A percentile compares a stretch with the other conserved stretches of the same genome.
phyloP scores from a whole-genome alignment of 495 filamentous ascomycete genomes.

The Parachaetomium inaequale region DNA sequence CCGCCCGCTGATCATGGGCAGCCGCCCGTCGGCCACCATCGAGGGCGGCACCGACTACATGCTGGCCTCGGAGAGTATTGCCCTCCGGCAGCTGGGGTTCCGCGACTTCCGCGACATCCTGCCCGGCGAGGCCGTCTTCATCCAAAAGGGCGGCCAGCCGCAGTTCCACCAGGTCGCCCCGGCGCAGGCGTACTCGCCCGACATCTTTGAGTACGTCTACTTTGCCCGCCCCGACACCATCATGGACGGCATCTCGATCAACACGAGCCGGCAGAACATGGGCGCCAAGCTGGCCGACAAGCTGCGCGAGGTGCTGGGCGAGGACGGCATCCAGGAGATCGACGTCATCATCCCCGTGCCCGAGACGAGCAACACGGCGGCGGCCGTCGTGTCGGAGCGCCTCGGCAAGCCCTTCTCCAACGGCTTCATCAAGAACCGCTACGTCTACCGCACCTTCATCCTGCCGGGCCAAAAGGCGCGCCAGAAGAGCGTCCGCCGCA shows the following conservation, averaged over 20 bases:
- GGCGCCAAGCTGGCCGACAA: conserved; percentile 80
- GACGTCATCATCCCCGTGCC: conserved; percentile 59
- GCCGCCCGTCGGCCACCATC: conserved; percentile 58
- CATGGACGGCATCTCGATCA: conserved; percentile 90
- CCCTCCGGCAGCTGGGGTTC: conserved; percentile 84
- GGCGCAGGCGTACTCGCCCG: conserved; percentile 73
- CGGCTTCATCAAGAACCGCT: conserved; percentile 84
- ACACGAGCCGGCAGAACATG: conserved; percentile 88
- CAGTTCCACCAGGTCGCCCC: conserved; percentile 72
- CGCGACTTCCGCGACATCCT: conserved; percentile 74
- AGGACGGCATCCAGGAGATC: conserved; percentile 74
- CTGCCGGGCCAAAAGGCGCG: conserved; percentile 84
- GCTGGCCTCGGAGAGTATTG: conserved; percentile 96
- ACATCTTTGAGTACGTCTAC: conserved; percentile 91
- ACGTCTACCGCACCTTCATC: conserved; percentile 95
- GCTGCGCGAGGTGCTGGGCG: conserved; percentile 67
- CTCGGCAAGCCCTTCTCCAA: conserved; percentile 76
- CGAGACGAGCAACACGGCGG: conserved; percentile 65
- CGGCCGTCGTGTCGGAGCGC: conserved; percentile 70
- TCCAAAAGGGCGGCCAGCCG: conserved; percentile 76
- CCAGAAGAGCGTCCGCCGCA: conserved; percentile 72
- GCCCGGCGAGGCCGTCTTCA: conserved; percentile 91
- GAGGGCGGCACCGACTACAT: conserved; percentile 82
- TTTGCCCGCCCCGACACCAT: conserved; percentile 85
- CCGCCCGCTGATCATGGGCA: conserved; percentile 80